Evolutionary conservation across 202 grass and related monocot genomes (phyloP).

Genomic region (Panicum virgatum): DNA sequence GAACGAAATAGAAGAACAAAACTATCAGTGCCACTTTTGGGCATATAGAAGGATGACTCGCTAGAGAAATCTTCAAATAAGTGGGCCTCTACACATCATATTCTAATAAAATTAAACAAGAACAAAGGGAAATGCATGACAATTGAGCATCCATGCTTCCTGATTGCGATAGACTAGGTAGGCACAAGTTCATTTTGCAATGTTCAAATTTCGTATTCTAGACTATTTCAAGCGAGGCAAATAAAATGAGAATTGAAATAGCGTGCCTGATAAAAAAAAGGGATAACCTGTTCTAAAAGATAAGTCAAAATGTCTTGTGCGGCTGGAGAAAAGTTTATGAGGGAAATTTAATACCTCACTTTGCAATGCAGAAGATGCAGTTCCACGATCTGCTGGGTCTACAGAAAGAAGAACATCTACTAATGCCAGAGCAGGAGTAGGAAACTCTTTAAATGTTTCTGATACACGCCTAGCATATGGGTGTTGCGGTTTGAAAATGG

Average conservation of each 20-base stretch:
- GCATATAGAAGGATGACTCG: constrained; percentile 19
- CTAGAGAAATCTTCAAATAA: constrained; percentile 13
- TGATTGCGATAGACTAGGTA: background rate
- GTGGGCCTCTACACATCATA: constrained; percentile 21
- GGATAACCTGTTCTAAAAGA: constrained; percentile 19
- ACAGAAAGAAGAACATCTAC: constrained; percentile 95
- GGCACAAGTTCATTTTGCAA: background rate
- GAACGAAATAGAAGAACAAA: background rate
- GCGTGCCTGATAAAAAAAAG: background rate
- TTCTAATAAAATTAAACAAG: constrained; percentile 9
- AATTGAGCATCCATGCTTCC: background rate
- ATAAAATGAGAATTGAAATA: constrained; percentile 27
- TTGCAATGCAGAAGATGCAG: constrained; percentile 71
- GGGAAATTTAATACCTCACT: constrained; percentile 64
- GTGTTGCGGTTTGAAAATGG: constrained; percentile 97
- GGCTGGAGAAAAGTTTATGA: constrained; percentile 15
- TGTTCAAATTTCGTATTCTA: background rate
- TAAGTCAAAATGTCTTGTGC: background rate
- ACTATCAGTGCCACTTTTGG: background rate
- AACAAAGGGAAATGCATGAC: background rate
- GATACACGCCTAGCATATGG: constrained; percentile 77
- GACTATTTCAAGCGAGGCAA: constrained; percentile 10
- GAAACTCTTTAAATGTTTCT: constrained; percentile 97
- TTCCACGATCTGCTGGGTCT: constrained; percentile 86
- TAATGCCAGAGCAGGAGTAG: constrained; percentile 65